Base-by-base conservation (phyloP, 768 basidiomycete species). In the Termitomyces titanicus region DNA sequence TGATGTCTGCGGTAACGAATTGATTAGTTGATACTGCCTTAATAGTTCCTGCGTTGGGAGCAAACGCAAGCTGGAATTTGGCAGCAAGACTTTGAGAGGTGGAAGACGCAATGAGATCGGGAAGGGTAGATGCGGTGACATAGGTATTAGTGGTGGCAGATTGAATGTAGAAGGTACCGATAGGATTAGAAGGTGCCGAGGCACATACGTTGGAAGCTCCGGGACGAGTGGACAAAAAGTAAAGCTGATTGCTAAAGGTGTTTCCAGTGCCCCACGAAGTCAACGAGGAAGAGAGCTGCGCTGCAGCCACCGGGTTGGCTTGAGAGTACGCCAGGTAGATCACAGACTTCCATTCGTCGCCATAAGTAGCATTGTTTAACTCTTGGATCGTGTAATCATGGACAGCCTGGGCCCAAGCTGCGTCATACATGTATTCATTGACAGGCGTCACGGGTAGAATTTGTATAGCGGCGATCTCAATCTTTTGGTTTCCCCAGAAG, bases 371-470 rank as follows among this genome's bases (percentile, higher is more conserved):
- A 48, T 69, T 57, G 20, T 62, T 65, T 48, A 71, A 46, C 54
- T 72, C 70, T 24, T 39, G 29, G 9, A 62, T 44, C 9, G 70
- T 60, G 55, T 71, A 71, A 48, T 60, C 59, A 53, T 64, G 61
- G 11, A 70, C 61, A n/a, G 63, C 63, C 37, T 64, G 62, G 7
- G 66, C 58, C 71, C 71, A 72, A 1, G 66, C 38, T 8, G 70
- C 54, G 47, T 69, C 70, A 58, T 71, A 71, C 61, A 70, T 57
- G 18, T 62, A 61, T 51, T 72, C 71, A 53, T 71, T 70, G 47
- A 69, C 62, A 12, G 71, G 71, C 1, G 70, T 72, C 37, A 72
- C 66, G 0, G 71, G 71, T 0, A 72, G 60, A 18, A 72, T 70
- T 47, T 72, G 70, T 31, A 72, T 71, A 2, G 70, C 68, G 22